phyloP scores from a whole-genome alignment of 352 stramenopile species.

The Peronospora farinosa region DNA sequence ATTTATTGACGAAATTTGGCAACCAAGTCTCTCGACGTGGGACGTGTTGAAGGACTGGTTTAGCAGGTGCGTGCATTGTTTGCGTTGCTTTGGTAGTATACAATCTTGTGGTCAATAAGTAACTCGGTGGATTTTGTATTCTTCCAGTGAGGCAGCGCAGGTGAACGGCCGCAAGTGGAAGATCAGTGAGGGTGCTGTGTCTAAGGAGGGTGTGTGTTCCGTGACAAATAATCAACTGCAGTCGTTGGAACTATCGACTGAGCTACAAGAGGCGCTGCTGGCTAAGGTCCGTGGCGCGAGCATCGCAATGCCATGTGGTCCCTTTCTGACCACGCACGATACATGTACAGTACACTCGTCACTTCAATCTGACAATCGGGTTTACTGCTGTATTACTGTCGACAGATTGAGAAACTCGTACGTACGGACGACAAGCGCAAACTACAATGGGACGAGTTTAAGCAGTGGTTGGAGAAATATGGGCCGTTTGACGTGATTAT shows the following conservation, averaged over 20 bases:
- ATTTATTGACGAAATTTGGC: conserved; percentile 55
- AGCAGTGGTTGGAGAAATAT: conserved; percentile 61
- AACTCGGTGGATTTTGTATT: conserved; percentile 10
- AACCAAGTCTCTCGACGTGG: conserved; percentile 45
- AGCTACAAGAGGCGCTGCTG: conserved; percentile 41
- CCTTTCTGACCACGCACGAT: conserved; percentile 8
- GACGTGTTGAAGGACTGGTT: conserved; percentile 71
- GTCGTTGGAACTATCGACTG: conserved; percentile 57
- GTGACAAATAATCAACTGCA: conserved; percentile 51
- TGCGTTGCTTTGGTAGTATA: not conserved
- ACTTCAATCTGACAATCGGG: conserved; percentile 10
- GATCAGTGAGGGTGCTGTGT: conserved; percentile 46
- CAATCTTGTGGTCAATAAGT: conserved; percentile 3
- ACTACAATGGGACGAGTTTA: conserved; percentile 78
- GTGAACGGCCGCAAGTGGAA: conserved; percentile 57
- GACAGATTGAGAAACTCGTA: conserved; percentile 74
- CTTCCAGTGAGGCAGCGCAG: conserved; percentile 47
- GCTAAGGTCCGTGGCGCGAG: conserved; percentile 41
- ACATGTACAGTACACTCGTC: not conserved
- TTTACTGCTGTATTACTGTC: not conserved
- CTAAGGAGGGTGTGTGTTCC: conserved; percentile 48
- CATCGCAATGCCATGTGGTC: conserved; percentile 10
- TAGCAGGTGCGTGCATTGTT: conserved; percentile 47
- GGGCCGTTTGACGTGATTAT: conserved; percentile 91
- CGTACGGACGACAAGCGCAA: conserved; percentile 61